Conservation (phyloP, 192 early-diverging fungal species). For the Coemansia sp. region DNA sequence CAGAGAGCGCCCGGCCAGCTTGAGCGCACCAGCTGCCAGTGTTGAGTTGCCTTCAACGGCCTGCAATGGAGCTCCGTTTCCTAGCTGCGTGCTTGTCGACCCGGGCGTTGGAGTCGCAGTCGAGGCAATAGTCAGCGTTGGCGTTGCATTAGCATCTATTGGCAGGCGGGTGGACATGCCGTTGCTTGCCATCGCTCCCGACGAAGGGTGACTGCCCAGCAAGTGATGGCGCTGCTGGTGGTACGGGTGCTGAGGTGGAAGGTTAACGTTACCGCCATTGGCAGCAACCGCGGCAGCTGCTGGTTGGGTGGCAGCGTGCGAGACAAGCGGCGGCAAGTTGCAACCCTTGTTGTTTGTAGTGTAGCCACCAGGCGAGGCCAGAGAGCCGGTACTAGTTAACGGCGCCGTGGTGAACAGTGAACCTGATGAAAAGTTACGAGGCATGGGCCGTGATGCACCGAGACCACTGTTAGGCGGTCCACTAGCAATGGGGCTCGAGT, state of each 20-base stretch:
- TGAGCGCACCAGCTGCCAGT: conserved; percentile 16
- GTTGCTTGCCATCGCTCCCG: background rate
- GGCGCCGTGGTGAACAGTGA: conserved; percentile 20
- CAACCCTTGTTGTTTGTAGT: conserved; percentile 26
- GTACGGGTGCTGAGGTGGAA: conserved; percentile 25
- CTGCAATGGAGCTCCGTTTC: conserved; percentile 25
- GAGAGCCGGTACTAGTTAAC: conserved; percentile 10
- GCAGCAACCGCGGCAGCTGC: background rate
- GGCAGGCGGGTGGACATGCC: conserved; percentile 26
- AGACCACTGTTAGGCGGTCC: conserved; percentile 11
- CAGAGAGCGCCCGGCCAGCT: conserved; percentile 43
- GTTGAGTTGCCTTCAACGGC: conserved; percentile 29
- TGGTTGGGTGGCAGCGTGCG: conserved; percentile 18
- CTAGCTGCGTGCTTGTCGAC: conserved; percentile 35
- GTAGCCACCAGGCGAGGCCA: conserved; percentile 20
- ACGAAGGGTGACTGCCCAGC: conserved; percentile 7
- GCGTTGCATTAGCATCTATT: conserved; percentile 40
- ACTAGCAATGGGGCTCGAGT: conserved; percentile 17
- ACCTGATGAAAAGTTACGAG: conserved; percentile 32
- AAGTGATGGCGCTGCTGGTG: conserved; percentile 36
- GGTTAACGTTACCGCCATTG: conserved; percentile 9
- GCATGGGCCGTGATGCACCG: conserved; percentile 17
- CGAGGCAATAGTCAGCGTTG: conserved; percentile 43
- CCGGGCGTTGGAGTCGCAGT: conserved; percentile 52
- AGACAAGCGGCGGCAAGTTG: conserved; percentile 37